Base-by-base conservation (phyloP, 2,329 filamentous ascomycete genomes). In the Colletotrichum zoysiae region DNA sequence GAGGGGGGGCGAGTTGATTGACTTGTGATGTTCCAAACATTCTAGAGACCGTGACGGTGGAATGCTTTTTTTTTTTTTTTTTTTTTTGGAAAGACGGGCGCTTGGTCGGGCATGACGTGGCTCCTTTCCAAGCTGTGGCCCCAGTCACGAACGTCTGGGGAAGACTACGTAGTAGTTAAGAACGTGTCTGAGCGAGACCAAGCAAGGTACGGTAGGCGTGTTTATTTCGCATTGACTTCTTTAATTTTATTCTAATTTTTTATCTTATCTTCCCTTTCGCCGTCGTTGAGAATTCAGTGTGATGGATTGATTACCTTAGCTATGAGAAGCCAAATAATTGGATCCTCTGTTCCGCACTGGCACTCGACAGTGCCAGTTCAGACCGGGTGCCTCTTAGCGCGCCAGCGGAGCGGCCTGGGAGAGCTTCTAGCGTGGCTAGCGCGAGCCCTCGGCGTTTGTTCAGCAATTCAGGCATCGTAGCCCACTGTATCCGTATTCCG, bases 101-200 rank as follows among this genome's bases (percentile, higher is more conserved):
- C 23, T 40, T 40, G 46, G 33, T 23, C 23, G 26, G 40, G 48
- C 46, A 38, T 67, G 63, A 70, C 63, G 58, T 66, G 33, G 12
- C 44, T 56, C 38, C 50, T 26, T 23, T 64, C 59, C 40, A 53
- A 40, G 16, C 35, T 42, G n/a, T 40, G 56, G 3, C 35, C 46
- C 26, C 33, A 53, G 61, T 44, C 58, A 55, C 35, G 48, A 50
- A 68, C 66, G n/a, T 56, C 62, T 60, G 67, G 67, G 61, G 67
- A 70, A 70, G 53, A 16, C 35, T 12, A n/a, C n/a, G n/a, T n/a
- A n/a, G n/a, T n/a, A 65, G 51, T 6, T 30, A 18, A 42, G 59
- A 65, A 65, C 40, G 50, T 1, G 55, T 42, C 30, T 30, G 51
- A 7, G n/a, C 56, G 35, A 42, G 35, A n/a, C 16, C 18, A 57